These are phyloP conservation scores for Rutstroemia sp. DNA, from an alignment of 2,329 filamentous ascomycete genomes.

Conservation along the genomic window DNA sequence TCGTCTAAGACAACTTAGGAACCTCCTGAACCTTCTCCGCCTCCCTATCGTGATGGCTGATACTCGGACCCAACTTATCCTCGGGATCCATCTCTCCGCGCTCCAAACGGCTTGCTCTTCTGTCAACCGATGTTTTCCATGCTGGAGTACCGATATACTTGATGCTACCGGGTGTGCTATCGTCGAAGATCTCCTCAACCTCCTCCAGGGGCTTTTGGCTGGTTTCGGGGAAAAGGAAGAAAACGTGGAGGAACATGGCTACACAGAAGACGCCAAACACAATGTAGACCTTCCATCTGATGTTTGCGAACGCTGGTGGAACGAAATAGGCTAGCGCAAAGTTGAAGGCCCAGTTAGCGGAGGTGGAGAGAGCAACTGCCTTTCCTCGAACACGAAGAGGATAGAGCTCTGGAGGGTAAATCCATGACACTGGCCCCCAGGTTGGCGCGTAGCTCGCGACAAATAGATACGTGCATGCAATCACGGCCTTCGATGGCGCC, in stretches of 20 bases:
- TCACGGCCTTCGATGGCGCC: conserved; percentile 46
- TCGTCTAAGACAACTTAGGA: neutral
- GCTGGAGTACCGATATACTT: conserved; percentile 24
- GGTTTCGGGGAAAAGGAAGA: conserved; percentile 51
- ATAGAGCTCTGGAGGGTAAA: conserved; percentile 43
- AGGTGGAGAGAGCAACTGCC: conserved; percentile 45
- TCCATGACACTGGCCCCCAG: conserved; percentile 44
- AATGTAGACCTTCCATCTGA: conserved; percentile 45
- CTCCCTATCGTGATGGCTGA: neutral
- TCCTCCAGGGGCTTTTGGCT: conserved; percentile 48
- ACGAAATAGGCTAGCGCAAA: conserved; percentile 43
- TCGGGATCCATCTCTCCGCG: conserved; percentile 24
- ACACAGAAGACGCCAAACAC: conserved; percentile 46
- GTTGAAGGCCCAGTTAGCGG: conserved; percentile 44
- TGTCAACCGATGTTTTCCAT: conserved; percentile 26
- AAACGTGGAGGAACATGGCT: conserved; percentile 42
- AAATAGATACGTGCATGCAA: conserved; percentile 60
- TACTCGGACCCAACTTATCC: conserved; percentile 19
- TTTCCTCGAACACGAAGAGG: conserved; percentile 43
- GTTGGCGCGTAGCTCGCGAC: conserved; percentile 47
- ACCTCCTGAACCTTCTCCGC: neutral
- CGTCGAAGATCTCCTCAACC: conserved; percentile 40
- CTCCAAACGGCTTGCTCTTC: conserved; percentile 17
- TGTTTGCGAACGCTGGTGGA: conserved; percentile 37
- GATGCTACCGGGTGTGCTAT: conserved; percentile 28